Percentiles rank a stretch among this genome's conserved stretches.
phyloP scores from a whole-genome alignment of 495 filamentous ascomycete genomes.

The Penicillium manginii region DNA sequence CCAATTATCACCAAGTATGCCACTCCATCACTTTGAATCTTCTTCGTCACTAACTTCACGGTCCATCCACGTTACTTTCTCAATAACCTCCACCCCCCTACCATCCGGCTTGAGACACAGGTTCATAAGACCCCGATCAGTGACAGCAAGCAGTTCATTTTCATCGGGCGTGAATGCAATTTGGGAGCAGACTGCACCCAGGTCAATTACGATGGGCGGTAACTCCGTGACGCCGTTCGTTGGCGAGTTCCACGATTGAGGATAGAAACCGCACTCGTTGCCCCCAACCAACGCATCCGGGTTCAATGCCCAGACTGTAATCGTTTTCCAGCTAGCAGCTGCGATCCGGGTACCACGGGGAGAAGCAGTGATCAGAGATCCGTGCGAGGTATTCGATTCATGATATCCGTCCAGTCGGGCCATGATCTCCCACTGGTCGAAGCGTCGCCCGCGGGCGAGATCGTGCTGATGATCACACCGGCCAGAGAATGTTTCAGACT shows the following conservation, averaged over 20 bases:
- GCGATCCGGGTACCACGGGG: constrained; percentile 44
- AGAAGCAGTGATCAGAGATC: constrained; percentile 48
- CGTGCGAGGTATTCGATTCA: constrained; percentile 40
- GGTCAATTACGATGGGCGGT: constrained; percentile 36
- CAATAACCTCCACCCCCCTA: constrained; percentile 2
- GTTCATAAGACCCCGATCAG: constrained; percentile 50
- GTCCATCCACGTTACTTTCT: too few species aligned
- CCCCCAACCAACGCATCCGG: constrained; percentile 38
- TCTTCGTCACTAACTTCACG: too few species aligned
- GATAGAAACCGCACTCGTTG: constrained; percentile 36
- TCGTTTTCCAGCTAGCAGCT: constrained; percentile 48
- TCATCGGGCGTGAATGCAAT: constrained; percentile 43
- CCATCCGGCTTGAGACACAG: constrained; percentile 39
- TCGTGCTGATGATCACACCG: constrained; percentile 44
- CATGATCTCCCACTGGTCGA: constrained; percentile 39
- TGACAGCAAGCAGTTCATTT: constrained; percentile 46
- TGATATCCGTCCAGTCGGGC: constrained; percentile 48
- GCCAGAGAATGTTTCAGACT: constrained; percentile 32
- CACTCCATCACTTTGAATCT: too few species aligned
- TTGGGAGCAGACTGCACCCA: constrained; percentile 48
- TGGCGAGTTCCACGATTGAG: constrained; percentile 26
- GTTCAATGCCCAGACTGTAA: constrained; percentile 51
- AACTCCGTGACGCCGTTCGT: constrained; percentile 27
- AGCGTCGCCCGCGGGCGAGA: constrained; percentile 46
- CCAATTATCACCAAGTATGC: too few species aligned